A percentile compares a stretch with the other conserved stretches of the same genome.
phyloP scores from a whole-genome alignment of 306 rosid genomes.

The Castanea sativa region DNA sequence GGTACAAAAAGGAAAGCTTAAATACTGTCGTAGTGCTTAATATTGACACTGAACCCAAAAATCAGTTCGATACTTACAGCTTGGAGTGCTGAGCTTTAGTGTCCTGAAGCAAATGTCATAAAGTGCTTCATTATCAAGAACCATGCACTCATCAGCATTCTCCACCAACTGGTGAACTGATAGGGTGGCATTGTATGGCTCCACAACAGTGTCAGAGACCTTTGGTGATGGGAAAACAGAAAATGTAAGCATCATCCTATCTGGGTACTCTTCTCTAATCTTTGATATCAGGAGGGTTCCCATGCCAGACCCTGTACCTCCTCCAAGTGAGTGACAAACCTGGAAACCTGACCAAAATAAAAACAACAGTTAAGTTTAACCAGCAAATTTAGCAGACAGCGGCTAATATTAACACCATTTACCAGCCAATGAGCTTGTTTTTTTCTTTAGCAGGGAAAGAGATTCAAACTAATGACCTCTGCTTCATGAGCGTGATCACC shows the following conservation, averaged over 20 bases:
- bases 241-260: constrained; percentile 93
- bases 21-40: background rate
- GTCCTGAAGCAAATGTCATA: constrained; percentile 97
- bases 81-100: constrained; percentile 92
- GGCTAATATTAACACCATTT: background rate
- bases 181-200: constrained; percentile 91
- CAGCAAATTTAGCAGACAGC: background rate
- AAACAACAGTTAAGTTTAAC: background rate
- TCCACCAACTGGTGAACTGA: constrained; percentile 92
- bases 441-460: too few relatives aligned
- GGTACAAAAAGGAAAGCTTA: background rate
- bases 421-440: background rate
- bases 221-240: constrained; percentile 94
- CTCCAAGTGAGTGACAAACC: constrained; percentile 96
- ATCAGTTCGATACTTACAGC: constrained; percentile 53
- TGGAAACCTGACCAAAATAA: constrained; percentile 64
- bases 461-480: too few relatives aligned
- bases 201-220: constrained; percentile 98
- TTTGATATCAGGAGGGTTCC: constrained; percentile 85
- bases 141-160: constrained; percentile 97
- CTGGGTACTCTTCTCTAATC: constrained; percentile 93
- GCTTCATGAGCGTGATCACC: too few relatives aligned
- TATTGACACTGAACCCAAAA: background rate
- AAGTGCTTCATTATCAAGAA: constrained; percentile 92
- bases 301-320: constrained; percentile 97